A percentile compares a stretch with the other conserved stretches of the same genome.
Evolutionary conservation across 352 stramenopile species (phyloP).

Genomic region (Hyphochytrium catenoides): DNA sequence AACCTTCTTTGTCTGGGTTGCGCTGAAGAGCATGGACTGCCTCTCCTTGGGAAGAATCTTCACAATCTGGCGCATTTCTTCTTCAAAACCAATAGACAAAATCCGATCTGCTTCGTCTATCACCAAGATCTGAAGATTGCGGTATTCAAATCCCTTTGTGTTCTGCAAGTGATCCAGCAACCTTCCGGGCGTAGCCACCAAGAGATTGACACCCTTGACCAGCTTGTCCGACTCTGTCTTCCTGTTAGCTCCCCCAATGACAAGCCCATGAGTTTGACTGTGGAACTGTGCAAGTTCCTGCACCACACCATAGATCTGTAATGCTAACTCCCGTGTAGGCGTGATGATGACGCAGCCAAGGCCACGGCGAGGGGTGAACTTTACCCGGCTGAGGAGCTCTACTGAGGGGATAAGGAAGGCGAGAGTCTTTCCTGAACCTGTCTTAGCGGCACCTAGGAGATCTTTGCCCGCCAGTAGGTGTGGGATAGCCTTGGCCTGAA

Average conservation of each 20-base stretch:
- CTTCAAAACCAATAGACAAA: constrained; percentile 95
- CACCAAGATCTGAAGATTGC: constrained; percentile 85
- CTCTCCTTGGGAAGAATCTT: constrained; percentile 90
- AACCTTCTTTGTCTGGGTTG: constrained; percentile 95
- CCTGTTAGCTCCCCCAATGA: constrained; percentile 94
- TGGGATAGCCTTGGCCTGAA: constrained; percentile 89
- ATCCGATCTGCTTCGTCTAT: constrained; percentile 98
- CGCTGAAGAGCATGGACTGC: constrained; percentile 96
- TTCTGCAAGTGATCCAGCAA: constrained; percentile 95
- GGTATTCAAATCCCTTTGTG: constrained; percentile 91
- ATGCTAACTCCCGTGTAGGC: constrained; percentile 86
- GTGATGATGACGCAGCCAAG: constrained; percentile 94
- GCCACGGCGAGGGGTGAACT: constrained; percentile 84
- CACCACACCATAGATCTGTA: constrained; percentile 97
- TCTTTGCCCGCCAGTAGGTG: constrained; percentile 83
- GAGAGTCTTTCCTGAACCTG: constrained; percentile 91
- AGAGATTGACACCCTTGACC: constrained; percentile 85
- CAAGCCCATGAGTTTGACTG: constrained; percentile 83
- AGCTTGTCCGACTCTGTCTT: constrained; percentile 81
- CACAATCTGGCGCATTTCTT: constrained; percentile 96
- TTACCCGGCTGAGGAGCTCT: constrained; percentile 86
- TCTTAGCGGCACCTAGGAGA: constrained; percentile 90
- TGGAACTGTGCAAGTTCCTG: constrained; percentile 85
- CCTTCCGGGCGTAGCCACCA: constrained; percentile 90
- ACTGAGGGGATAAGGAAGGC: constrained; percentile 95